These are phyloP conservation scores for Colletotrichum melonis DNA, from an alignment of 2,329 filamentous ascomycete genomes.

Conservation along the genomic window DNA sequence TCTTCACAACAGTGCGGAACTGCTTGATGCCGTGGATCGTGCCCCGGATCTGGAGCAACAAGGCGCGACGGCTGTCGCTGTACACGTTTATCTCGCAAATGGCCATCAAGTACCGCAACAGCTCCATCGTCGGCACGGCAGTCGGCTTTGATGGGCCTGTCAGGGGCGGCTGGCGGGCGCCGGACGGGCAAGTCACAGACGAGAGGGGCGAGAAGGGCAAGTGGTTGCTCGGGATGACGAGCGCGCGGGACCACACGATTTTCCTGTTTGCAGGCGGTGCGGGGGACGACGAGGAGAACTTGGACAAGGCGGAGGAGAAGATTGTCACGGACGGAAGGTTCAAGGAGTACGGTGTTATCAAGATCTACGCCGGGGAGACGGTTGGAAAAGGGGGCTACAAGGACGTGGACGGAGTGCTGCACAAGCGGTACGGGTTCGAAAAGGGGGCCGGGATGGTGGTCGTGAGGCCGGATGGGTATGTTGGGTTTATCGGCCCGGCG, in stretches of 20 bases:
- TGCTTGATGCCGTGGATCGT: conserved; percentile 50
- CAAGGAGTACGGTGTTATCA: conserved; percentile 35
- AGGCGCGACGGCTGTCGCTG: conserved; percentile 36
- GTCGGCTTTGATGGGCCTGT: conserved; percentile 47
- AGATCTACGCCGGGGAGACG: conserved; percentile 29
- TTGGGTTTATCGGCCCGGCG: conserved; percentile 45
- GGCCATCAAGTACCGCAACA: conserved; percentile 54
- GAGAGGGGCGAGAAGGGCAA: conserved; percentile 26
- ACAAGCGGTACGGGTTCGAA: conserved; percentile 44
- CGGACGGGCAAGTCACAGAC: conserved; percentile 47
- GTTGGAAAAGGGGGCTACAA: conserved; percentile 18
- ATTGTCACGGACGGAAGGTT: conserved; percentile 21
- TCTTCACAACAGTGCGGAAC: conserved; percentile 51
- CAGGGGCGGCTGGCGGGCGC: conserved; percentile 59
- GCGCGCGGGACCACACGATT: conserved; percentile 42
- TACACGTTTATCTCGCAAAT: conserved; percentile 55
- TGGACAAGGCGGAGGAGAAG: conserved; percentile 25
- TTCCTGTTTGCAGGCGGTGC: conserved; percentile 45
- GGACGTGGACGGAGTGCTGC: conserved; percentile 42
- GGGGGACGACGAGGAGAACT: conserved; percentile 11
- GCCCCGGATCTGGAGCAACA: conserved; percentile 45
- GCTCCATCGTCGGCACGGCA: conserved; percentile 48
- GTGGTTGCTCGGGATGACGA: conserved; percentile 43
- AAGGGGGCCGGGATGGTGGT: conserved; percentile 41
- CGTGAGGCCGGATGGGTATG: conserved; percentile 46